These are phyloP conservation scores for Petrea volubilis DNA, from an alignment of 257 asterid genomes.

Conservation along the genomic window DNA sequence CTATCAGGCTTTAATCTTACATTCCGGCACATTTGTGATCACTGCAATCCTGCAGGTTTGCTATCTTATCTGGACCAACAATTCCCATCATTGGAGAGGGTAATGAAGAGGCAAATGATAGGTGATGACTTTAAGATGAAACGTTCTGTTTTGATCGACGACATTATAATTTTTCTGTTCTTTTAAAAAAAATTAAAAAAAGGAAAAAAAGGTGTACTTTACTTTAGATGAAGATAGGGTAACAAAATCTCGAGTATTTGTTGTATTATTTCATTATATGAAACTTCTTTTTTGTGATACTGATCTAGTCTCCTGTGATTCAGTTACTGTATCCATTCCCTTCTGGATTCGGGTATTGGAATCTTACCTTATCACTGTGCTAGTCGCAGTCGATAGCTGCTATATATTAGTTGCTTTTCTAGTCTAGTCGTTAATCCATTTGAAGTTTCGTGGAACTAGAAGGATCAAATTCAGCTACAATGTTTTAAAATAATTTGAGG, in stretches of 20 bases:
- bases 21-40: conserved; percentile 1
- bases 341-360: not conserved
- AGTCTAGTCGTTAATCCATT: not conserved
- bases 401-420: not conserved
- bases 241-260: not conserved
- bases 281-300: not conserved
- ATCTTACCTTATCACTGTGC: not conserved
- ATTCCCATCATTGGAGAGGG: conserved; percentile 99
- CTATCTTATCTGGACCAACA: conserved; percentile 93
- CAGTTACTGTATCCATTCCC: not conserved
- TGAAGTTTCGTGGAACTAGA: not conserved
- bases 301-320: not conserved
- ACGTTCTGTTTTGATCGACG: not conserved
- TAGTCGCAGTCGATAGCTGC: not conserved
- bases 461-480: not conserved
- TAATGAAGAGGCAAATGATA: conserved; percentile 96
- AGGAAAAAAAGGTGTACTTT: not conserved
- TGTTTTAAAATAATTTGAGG: not conserved
- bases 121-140: conserved; percentile 41
- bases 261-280: not conserved
- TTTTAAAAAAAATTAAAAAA: not conserved
- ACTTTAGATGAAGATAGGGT: not conserved
- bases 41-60: conserved; percentile 61
- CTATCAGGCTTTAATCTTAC: conserved; percentile 8
- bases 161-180: not conserved